Evolutionary conservation across 192 early-diverging fungal species (phyloP).

Genomic region (Linnemannia schmuckeri): DNA sequence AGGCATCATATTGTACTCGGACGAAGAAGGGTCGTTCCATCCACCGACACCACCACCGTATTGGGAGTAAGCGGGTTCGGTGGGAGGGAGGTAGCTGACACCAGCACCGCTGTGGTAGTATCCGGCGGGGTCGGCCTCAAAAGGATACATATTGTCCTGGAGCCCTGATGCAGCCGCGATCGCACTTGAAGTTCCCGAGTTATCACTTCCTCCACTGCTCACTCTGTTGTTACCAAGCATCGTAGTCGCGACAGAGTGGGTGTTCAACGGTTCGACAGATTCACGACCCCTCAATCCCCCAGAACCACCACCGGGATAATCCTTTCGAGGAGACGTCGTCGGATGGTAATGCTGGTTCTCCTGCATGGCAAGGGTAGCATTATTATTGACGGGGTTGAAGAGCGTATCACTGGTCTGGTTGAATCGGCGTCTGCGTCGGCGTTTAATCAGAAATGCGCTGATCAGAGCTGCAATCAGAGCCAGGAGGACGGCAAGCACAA

Average conservation of each 20-base stretch:
- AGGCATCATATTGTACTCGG: neutral
- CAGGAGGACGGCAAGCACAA: constrained; percentile 19
- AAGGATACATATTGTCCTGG: constrained; percentile 13
- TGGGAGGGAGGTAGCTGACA: neutral
- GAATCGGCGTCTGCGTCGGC: neutral
- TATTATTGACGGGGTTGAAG: constrained; percentile 30
- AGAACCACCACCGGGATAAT: neutral
- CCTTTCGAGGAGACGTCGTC: neutral
- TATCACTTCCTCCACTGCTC: neutral
- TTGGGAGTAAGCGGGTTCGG: neutral
- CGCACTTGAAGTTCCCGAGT: neutral
- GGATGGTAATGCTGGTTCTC: constrained; percentile 21
- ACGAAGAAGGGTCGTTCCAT: neutral
- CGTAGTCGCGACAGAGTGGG: neutral
- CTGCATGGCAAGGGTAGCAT: constrained; percentile 10
- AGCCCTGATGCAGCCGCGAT: neutral
- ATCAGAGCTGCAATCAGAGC: constrained; percentile 13
- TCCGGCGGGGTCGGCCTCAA: constrained; percentile 16
- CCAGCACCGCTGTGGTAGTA: neutral
- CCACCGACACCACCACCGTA: neutral
- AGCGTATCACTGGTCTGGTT: constrained; percentile 17
- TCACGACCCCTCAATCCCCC: constrained; percentile 14
- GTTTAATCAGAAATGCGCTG: constrained; percentile 20
- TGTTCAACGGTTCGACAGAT: constrained; percentile 15
- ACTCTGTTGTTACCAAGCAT: neutral